phyloP scores from a whole-genome alignment of 2,329 filamentous ascomycete genomes.

The Penicillium sp. region DNA sequence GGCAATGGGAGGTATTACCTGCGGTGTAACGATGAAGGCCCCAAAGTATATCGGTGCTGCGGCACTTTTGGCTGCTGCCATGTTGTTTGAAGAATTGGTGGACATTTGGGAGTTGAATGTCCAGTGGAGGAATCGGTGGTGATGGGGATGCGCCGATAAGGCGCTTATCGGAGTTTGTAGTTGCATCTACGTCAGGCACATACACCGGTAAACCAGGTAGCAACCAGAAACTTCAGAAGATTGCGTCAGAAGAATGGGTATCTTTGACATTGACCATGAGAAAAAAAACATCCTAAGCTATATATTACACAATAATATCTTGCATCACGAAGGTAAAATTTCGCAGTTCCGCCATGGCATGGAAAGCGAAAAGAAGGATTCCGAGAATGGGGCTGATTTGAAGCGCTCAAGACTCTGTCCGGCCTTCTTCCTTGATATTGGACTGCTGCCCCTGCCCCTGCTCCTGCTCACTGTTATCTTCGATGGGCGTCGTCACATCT shows the following conservation, averaged over 20 bases:
- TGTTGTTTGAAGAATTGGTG: constrained; percentile 11
- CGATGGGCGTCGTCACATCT: constrained; percentile 9
- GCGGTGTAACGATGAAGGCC: constrained; percentile 70
- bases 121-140: neutral
- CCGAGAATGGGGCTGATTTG: constrained; percentile 4
- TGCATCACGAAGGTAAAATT: constrained; percentile 8
- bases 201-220: too few relatives aligned
- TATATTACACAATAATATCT: constrained; percentile 18
- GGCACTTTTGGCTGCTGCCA: constrained; percentile 33
- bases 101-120: neutral
- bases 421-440: constrained; percentile 16
- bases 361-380: constrained; percentile 5
- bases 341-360: constrained; percentile 6
- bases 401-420: too few relatives aligned
- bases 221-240: constrained; percentile 2
- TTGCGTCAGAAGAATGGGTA: constrained; percentile 20
- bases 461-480: constrained; percentile 11
- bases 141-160: neutral
- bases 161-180: neutral
- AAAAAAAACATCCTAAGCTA: constrained; percentile 20
- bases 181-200: neutral
- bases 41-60: constrained; percentile 62
- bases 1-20: constrained; percentile 49
- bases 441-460: constrained; percentile 8
- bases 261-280: constrained; percentile 27